Evolutionary conservation across 129 eudicot species (phyloP), one percentile per base, ranked within the genome.

Genomic region (Tagetes patula): DNA sequence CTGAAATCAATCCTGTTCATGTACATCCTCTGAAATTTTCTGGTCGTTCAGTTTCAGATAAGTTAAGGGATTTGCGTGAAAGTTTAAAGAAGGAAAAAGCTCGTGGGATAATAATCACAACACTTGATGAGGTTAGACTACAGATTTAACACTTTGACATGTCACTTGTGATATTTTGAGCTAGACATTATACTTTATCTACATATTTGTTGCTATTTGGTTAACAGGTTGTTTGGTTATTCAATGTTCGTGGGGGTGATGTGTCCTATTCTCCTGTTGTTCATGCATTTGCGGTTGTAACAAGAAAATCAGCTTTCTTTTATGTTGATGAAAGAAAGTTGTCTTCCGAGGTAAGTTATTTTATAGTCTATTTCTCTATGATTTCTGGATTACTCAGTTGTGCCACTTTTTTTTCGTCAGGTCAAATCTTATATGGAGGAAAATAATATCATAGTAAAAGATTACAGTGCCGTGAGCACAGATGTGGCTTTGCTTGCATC

Each of bases 191-290:
- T 60, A 47, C 20, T 55, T 49, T 33, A 47, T 55, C 30, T 31
- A 13, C 41, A 33, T 77, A 50, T 62, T 62, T 48, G 70, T 74
- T 74, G 46, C 64, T 55, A 31, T 66, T 66, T 12, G 3, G 31
- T 37, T 75, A 39, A 33, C 82, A 94, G 99, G 97, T 95, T 73
- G 99, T 94, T 41, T 95, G 99, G 99, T 73, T 95, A 71, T 95
- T 74, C 72, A 95, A 95, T 49, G 69, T 95, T 30, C 97, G 99
- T 65, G 99, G 99, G 12, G 70, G 75, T 85, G 99, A 95, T 72
- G 97, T 95, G 62, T 75, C 97, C 3, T 90, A 90, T 77, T 86
- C 86, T 79, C 99, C 99, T 11, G 97, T 95, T 80, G 97, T 95
- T 74, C 97, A 95, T 80, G 87, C 99, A 38, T 95, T 76, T 85